Percentiles rank a stretch among this genome's conserved stretches.
Conservation (phyloP, 345 rosid genomes). For the Erodium maritimum region DNA sequence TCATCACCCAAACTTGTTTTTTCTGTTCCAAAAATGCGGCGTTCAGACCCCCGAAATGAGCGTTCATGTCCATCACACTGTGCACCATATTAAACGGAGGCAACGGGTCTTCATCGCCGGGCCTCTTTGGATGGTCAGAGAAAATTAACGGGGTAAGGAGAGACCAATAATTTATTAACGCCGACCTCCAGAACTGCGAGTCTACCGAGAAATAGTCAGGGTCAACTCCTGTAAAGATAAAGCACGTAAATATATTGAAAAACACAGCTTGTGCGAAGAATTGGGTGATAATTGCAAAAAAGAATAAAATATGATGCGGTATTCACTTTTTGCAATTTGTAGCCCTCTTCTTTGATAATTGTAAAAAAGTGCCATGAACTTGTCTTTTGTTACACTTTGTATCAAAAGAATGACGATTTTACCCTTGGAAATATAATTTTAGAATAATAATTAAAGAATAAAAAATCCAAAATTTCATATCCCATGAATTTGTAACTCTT, state of each 20-base stretch:
- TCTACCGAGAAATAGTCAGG: conserved; percentile 74
- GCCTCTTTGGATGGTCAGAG: conserved; percentile 99
- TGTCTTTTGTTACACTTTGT: too few relatives aligned
- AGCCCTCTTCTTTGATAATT: too few relatives aligned
- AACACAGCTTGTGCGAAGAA: neutral
- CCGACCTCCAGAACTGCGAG: conserved; percentile 48
- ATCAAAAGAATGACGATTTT: too few relatives aligned
- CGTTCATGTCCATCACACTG: conserved; percentile 98
- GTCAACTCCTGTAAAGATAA: conserved; percentile 45
- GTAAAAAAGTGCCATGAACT: too few relatives aligned
- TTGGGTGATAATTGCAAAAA: too few relatives aligned
- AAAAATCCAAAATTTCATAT: too few relatives aligned
- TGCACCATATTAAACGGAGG: conserved; percentile 96
- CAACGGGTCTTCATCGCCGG: conserved; percentile 94
- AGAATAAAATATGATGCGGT: too few relatives aligned
- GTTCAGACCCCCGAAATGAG: conserved; percentile 78
- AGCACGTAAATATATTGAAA: neutral
- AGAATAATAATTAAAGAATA: too few relatives aligned
- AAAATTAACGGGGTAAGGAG: conserved; percentile 88
- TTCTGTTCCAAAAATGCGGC: conserved; percentile 60
- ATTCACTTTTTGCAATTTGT: too few relatives aligned
- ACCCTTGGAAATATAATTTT: too few relatives aligned
- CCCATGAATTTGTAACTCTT: too few relatives aligned
- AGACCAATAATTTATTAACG: conserved; percentile 86
- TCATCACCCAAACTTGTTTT: conserved; percentile 90